These are phyloP conservation scores for Pezicula neosporulosa DNA, from an alignment of 2,329 filamentous ascomycete species.

Conservation along the genomic window DNA sequence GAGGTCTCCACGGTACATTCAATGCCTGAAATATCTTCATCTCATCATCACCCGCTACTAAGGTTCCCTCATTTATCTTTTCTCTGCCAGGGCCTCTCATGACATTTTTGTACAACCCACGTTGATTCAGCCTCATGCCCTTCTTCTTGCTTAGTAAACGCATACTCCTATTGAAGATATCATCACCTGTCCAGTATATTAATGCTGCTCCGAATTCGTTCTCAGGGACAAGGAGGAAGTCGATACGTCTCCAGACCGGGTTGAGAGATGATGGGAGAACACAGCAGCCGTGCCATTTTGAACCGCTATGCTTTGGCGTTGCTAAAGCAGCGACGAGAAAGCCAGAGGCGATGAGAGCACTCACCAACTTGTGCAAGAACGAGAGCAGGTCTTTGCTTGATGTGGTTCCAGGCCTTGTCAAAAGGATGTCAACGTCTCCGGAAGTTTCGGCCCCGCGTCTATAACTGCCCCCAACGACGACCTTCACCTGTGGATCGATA, in stretches of 20 bases:
- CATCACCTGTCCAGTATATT: slow-evolving; percentile 95
- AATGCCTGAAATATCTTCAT: slow-evolving; percentile 76
- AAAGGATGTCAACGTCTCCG: slow-evolving; percentile 81
- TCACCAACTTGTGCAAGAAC: slow-evolving; percentile 62
- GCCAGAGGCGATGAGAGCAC: slow-evolving; percentile 49
- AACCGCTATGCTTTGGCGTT: slow-evolving; percentile 52
- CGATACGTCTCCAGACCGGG: slow-evolving; percentile 73
- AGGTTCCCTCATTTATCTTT: slow-evolving; percentile 62
- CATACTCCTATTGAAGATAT: slow-evolving; percentile 89
- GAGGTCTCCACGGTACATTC: slow-evolving; percentile 80
- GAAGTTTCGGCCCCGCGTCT: slow-evolving; percentile 71
- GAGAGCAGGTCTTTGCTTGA: slow-evolving; percentile 53
- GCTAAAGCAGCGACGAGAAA: slow-evolving; percentile 74
- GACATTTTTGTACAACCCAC: slow-evolving; percentile 71
- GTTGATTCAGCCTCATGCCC: slow-evolving; percentile 81
- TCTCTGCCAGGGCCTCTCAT: slow-evolving; percentile 53
- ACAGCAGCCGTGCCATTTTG: slow-evolving; percentile 88
- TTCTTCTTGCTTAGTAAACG: slow-evolving; percentile 76
- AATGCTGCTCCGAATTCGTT: slow-evolving; percentile 78
- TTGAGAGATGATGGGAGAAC: slow-evolving; percentile 53
- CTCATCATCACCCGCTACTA: slow-evolving; percentile 75
- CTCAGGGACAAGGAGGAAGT: slow-evolving; percentile 79
- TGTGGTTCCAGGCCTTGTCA: slow-evolving; percentile 63
- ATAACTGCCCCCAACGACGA: slow-evolving; percentile 82
- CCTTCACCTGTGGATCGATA: slow-evolving; percentile 62